These are phyloP conservation scores for Dendrostoma leiphaemia DNA, from an alignment of 2,329 filamentous ascomycete genomes.

Conservation along the genomic window DNA sequence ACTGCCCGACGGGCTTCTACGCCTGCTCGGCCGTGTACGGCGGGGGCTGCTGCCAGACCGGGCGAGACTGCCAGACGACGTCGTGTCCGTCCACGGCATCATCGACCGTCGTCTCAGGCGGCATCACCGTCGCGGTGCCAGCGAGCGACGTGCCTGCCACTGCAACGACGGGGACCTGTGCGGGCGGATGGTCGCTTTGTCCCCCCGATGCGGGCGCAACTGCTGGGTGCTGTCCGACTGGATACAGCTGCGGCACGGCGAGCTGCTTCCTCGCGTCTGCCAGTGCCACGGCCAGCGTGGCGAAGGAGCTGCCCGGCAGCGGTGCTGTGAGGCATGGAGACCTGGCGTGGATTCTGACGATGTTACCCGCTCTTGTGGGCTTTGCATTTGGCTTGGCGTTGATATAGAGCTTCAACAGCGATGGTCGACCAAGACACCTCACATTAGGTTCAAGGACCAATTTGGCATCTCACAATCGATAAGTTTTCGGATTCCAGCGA, in stretches of 20 bases:
- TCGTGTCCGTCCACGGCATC: slow-evolving; percentile 65
- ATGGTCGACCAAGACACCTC: no score
- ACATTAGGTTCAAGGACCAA: no score
- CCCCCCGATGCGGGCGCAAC: slow-evolving; percentile 53
- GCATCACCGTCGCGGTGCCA: slow-evolving; percentile 69
- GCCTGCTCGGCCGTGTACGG: slow-evolving; percentile 82
- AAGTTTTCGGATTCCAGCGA: no score
- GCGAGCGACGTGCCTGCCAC: slow-evolving; percentile 44
- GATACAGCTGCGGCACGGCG: slow-evolving; percentile 69
- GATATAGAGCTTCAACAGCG: neutral
- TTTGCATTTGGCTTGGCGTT: slow-evolving; percentile 10
- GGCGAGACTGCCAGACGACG: slow-evolving; percentile 77
- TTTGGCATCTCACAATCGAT: no score
- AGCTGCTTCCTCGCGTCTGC: slow-evolving; percentile 64
- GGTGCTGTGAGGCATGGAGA: neutral
- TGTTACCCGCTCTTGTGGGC: slow-evolving; percentile 13
- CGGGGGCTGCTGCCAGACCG: slow-evolving; percentile 82
- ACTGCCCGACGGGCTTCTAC: slow-evolving; percentile 89
- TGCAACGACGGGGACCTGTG: slow-evolving; percentile 55
- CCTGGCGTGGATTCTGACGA: neutral
- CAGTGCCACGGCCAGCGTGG: slow-evolving; percentile 54
- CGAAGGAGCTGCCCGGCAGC: slow-evolving; percentile 46
- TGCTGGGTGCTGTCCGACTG: slow-evolving; percentile 80
- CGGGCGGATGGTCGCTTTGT: slow-evolving; percentile 77
- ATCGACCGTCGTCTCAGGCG: slow-evolving; percentile 66